Base-by-base conservation (phyloP, 257 asterid genomes). In the Coffea canephora region DNA sequence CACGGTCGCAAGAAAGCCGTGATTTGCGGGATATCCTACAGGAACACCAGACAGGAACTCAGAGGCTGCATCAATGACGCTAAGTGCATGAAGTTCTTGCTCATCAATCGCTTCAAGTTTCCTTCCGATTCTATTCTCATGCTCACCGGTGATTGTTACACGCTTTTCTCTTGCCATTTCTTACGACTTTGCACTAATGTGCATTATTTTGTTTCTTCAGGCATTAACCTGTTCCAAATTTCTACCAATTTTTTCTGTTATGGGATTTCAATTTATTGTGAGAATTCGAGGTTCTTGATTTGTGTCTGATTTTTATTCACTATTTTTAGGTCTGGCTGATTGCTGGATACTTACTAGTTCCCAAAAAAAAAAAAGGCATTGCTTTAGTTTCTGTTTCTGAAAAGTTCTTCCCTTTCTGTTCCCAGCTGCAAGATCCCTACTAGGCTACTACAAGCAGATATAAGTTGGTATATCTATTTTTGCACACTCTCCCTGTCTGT, bases 1-100 rank as follows among this genome's bases (percentile, higher is more conserved):
- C 84, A 82, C 15, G 97, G 97, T 27, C 88, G 91, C 77, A 95
- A 93, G 88, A 91, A 87, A 71, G 99, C 99, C 19, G 91, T 93
- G 88, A 92, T 95, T 72, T 74, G 89, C 5, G 98, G 99, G 78
- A 92, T 95, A 69, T 87, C 97, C 14, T 95, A 92, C 62, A 80
- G 27, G 88, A 82, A 83, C 77, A 52, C 97, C 0, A 81, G 31
- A 75, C 81, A 87, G 19, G 95, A 93, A 87, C 93, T 95, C 41
- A 90, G 92, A 72, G 99, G 99, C 6, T 93, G 99, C 15, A 87
- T 95, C 50, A 95, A 93, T 83, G 98, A 95, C 82, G 97, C 98
- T 11, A 92, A 89, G 85, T 92, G 97, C 77, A 95, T 95, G 97
- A 89, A 84, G 83, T 85, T 76, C 78, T 62, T 95, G 91, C 87